These are phyloP conservation scores for Metschnikowia cerradonensis DNA, from an alignment of 805 yeast genomes.

Conservation along the genomic window DNA sequence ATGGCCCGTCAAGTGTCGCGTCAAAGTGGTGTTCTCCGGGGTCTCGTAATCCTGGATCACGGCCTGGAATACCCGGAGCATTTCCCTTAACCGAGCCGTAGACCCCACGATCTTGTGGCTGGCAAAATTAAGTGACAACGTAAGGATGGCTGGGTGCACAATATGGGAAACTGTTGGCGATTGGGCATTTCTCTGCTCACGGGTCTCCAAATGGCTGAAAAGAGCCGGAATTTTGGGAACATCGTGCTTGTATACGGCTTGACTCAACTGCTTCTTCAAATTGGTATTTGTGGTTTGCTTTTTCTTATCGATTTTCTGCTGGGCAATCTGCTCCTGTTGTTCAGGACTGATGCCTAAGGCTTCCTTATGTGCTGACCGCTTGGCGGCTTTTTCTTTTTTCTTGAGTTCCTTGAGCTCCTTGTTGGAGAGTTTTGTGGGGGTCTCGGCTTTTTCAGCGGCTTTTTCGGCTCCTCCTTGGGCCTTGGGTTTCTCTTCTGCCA, in stretches of 20 bases:
- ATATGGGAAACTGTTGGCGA: slow-evolving; percentile 57
- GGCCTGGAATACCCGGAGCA: slow-evolving; percentile 78
- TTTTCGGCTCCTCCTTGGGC: not conserved
- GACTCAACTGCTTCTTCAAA: slow-evolving; percentile 50
- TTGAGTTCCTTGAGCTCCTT: slow-evolving; percentile 85
- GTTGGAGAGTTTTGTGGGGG: slow-evolving; percentile 43
- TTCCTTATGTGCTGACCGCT: slow-evolving; percentile 83
- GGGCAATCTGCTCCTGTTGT: slow-evolving; percentile 39
- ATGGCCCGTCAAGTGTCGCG: slow-evolving; percentile 84
- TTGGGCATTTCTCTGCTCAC: slow-evolving; percentile 64
- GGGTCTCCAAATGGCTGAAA: slow-evolving; percentile 75
- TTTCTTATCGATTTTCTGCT: slow-evolving; percentile 41
- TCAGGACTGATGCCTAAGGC: slow-evolving; percentile 53
- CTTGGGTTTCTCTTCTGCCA: slow-evolving; percentile 9
- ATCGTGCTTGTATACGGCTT: slow-evolving; percentile 44
- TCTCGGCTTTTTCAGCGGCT: slow-evolving; percentile 4
- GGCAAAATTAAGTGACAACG: slow-evolving; percentile 75
- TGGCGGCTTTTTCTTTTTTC: slow-evolving; percentile 87
- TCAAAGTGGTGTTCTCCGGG: slow-evolving; percentile 78
- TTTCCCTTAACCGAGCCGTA: slow-evolving; percentile 74
- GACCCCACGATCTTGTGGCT: slow-evolving; percentile 89
- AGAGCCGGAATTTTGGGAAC: slow-evolving; percentile 55
- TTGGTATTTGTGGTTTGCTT: slow-evolving; percentile 43
- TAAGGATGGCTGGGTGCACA: slow-evolving; percentile 81
- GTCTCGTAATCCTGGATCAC: slow-evolving; percentile 80